These are phyloP conservation scores for Nakazawaea wickerhamii DNA, from an alignment of 805 yeast genomes.

Conservation along the genomic window DNA sequence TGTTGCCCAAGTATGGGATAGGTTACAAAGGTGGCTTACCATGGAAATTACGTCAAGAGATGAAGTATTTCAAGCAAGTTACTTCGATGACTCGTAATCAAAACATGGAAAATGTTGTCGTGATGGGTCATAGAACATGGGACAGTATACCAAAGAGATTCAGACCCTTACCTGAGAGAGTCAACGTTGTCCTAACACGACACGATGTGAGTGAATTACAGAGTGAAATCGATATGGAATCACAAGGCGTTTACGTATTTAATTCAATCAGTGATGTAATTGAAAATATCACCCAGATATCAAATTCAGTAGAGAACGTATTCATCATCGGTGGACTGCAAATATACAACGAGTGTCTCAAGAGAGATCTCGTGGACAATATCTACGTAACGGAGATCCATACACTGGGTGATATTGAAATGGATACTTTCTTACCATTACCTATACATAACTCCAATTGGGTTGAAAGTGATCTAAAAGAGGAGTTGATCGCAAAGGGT, in stretches of 20 bases:
- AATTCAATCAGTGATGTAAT: conserved; percentile 34
- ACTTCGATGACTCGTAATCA: conserved; percentile 42
- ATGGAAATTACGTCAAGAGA: conserved; percentile 81
- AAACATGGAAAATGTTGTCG: conserved; percentile 60
- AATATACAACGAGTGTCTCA: conserved; percentile 57
- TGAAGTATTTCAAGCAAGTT: conserved; percentile 75
- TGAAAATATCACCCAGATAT: conserved; percentile 32
- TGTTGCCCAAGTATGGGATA: conserved; percentile 76
- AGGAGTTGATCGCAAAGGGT: conserved; percentile 36
- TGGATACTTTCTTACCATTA: conserved; percentile 68
- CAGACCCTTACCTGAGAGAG: conserved; percentile 72
- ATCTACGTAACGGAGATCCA: conserved; percentile 61
- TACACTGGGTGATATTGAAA: conserved; percentile 32
- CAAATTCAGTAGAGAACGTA: conserved; percentile 49
- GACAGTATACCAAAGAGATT: conserved; percentile 83
- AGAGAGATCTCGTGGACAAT: conserved; percentile 39
- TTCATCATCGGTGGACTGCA: conserved; percentile 94
- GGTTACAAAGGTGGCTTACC: conserved; percentile 81
- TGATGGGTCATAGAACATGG: conserved; percentile 97
- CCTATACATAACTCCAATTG: conserved; percentile 27
- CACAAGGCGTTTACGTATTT: not conserved
- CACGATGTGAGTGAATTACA: conserved; percentile 20
- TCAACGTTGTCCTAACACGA: conserved; percentile 73
- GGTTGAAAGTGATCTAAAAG: conserved; percentile 28
- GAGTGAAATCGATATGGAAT: conserved; percentile 18